phyloP scores from a whole-genome alignment of 1,139 yeast genomes.

The Tardiomyces blankii region DNA sequence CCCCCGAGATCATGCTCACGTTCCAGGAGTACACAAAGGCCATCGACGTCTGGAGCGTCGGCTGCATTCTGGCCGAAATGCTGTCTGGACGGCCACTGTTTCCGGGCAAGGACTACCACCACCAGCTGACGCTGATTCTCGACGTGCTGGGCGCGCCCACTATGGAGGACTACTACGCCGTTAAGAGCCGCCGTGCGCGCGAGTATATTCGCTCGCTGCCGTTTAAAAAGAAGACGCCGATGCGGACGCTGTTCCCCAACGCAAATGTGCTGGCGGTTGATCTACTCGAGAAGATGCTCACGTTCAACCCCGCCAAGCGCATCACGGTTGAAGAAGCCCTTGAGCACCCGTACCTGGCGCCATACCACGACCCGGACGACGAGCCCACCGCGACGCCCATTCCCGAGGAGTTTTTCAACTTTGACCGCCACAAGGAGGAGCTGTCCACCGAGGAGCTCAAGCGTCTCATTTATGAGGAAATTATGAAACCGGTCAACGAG shows the following conservation, averaged over 20 bases:
- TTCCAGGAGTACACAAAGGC: conserved; percentile 90
- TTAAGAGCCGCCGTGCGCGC: conserved; percentile 75
- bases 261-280: conserved; percentile 68
- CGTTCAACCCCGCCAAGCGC: conserved; percentile 72
- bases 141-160: conserved; percentile 86
- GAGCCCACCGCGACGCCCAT: conserved; percentile 72
- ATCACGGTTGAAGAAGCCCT: conserved; percentile 74
- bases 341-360: conserved; percentile 65
- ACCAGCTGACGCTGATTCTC: conserved; percentile 77
- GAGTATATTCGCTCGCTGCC: conserved; percentile 76
- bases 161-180: conserved; percentile 67
- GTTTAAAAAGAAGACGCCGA: conserved; percentile 44
- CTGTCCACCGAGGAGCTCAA: conserved; percentile 62
- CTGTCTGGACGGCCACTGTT: conserved; percentile 75
- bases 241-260: conserved; percentile 40
- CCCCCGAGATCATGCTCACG: conserved; percentile 94
- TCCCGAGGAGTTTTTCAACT: conserved; percentile 69
- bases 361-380: conserved; percentile 75
- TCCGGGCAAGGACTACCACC: conserved; percentile 91
- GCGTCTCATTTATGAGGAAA: conserved; percentile 54
- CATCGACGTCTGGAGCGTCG: conserved; percentile 94
- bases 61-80: conserved; percentile 93
- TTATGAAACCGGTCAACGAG: conserved; percentile 21
- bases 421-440: conserved; percentile 65
- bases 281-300: conserved; percentile 58